These are phyloP conservation scores for Fusarium denticulatum DNA, from an alignment of 2,329 filamentous ascomycete species.

Conservation along the genomic window DNA sequence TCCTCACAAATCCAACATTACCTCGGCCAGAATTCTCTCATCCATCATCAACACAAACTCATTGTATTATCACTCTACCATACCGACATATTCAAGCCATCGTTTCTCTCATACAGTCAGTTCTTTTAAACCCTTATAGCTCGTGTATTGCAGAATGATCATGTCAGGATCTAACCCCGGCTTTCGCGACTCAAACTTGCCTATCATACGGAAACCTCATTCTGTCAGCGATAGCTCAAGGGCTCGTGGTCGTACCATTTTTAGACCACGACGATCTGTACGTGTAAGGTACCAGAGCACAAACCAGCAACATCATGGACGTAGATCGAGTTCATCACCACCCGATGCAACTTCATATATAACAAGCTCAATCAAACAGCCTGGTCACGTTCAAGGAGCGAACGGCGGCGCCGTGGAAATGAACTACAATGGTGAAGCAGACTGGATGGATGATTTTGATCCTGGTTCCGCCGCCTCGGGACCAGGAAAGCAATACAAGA, in stretches of 20 bases:
- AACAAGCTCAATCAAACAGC: not conserved
- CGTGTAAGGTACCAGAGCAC: slow-evolving; percentile 33
- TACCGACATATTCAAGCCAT: not conserved
- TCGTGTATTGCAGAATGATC: slow-evolving; percentile 41
- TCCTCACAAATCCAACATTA: not conserved
- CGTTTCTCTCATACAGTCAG: slow-evolving; percentile 34
- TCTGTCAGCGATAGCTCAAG: slow-evolving; percentile 25
- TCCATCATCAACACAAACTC: slow-evolving; percentile 16
- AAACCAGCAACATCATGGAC: not conserved
- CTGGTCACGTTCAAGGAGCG: not conserved
- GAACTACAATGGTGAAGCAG: not conserved
- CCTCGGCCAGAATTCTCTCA: not conserved
- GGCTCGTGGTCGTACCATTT: slow-evolving; percentile 42
- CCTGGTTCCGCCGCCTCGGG: not conserved
- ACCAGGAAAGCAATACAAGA: not conserved
- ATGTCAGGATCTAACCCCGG: slow-evolving; percentile 44
- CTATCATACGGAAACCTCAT: slow-evolving; percentile 15
- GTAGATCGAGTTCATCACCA: slow-evolving; percentile 11
- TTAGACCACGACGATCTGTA: slow-evolving; percentile 40
- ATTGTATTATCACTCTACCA: slow-evolving; percentile 19
- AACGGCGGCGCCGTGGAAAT: not conserved
- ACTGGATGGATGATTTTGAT: not conserved
- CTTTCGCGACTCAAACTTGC: slow-evolving; percentile 31
- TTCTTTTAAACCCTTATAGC: slow-evolving; percentile 26
- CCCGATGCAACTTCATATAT: not conserved